Percentiles rank a stretch among this genome's conserved stretches.
Evolutionary conservation across 2,329 filamentous ascomycete species (phyloP).

Genomic region (Scolecobasidium constrictum): DNA sequence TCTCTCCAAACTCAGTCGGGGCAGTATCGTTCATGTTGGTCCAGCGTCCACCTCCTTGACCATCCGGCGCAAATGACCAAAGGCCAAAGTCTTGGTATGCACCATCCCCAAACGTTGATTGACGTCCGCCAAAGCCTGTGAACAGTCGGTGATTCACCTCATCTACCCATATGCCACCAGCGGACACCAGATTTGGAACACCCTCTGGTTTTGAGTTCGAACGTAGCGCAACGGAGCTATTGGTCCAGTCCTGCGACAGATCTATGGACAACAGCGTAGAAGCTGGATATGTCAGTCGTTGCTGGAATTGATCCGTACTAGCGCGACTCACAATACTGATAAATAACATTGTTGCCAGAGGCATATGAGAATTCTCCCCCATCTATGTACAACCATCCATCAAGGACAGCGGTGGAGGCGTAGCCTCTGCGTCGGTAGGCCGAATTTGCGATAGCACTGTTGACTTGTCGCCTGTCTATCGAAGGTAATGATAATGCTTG

Average conservation of each 20-base stretch:
- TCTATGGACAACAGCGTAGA: conserved; percentile 11
- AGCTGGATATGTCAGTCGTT: conserved; percentile 4
- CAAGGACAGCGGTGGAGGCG: not conserved
- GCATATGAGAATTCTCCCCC: conserved; percentile 10
- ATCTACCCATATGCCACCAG: conserved; percentile 10
- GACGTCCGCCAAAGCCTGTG: conserved; percentile 11
- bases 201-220: conserved; percentile 9
- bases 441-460: not conserved
- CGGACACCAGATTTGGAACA: conserved; percentile 9
- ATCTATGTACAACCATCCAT: conserved; percentile 10
- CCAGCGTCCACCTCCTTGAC: conserved; percentile 9
- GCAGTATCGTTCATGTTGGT: not conserved
- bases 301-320: not conserved
- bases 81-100: conserved; percentile 7
- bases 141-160: conserved; percentile 3
- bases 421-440: not conserved
- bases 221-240: conserved; percentile 8
- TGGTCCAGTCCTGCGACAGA: conserved; percentile 11
- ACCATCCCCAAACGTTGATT: conserved; percentile 3
- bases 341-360: not conserved
- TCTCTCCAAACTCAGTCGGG: conserved; percentile 5
- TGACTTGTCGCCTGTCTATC: not conserved
- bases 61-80: conserved; percentile 11
- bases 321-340: conserved; percentile 6
- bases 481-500: not conserved